Percentiles rank a stretch among this genome's conserved stretches.
Conservation (phyloP, 352 stramenopile species). For the Pythium aristosporum region DNA sequence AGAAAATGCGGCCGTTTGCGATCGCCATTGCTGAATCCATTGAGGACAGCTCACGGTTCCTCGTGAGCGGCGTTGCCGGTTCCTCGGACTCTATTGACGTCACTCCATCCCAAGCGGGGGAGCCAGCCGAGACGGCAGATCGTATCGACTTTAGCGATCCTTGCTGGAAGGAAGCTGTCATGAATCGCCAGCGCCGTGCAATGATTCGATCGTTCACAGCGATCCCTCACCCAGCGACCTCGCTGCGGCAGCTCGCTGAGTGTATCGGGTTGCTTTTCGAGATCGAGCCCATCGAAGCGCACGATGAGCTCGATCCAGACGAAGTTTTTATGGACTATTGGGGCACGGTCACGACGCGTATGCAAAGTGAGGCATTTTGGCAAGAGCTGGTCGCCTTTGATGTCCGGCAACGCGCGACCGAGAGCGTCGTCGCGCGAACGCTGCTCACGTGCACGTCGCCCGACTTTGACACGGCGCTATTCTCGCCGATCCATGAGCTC, state of each 20-base stretch:
- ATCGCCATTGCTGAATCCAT: conserved; percentile 28
- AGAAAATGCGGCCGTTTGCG: conserved; percentile 30
- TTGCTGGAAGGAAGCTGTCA: not conserved
- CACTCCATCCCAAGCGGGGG: not conserved
- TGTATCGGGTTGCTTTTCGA: conserved; percentile 67
- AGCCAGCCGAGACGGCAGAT: not conserved
- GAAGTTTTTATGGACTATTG: conserved; percentile 80
- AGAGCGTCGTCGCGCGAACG: conserved; percentile 52
- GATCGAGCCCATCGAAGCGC: conserved; percentile 55
- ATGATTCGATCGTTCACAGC: conserved; percentile 42
- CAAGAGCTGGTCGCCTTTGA: conserved; percentile 43
- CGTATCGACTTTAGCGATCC: not conserved
- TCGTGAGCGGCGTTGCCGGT: not conserved
- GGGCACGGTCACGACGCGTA: conserved; percentile 35
- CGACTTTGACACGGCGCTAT: conserved; percentile 60
- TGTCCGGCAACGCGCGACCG: conserved; percentile 35
- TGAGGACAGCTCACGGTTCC: not conserved
- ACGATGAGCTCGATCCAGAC: conserved; percentile 66
- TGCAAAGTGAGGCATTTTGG: conserved; percentile 52
- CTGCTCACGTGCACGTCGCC: conserved; percentile 57
- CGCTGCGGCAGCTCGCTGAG: conserved; percentile 62
- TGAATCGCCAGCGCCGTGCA: conserved; percentile 15
- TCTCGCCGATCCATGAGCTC: conserved; percentile 48
- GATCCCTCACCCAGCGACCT: conserved; percentile 41
- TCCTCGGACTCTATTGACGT: not conserved